A percentile compares a stretch with the other conserved stretches of the same genome.
phyloP scores from a whole-genome alignment of 768 basidiomycete species.

The Dictyophora rubrovolvata region DNA sequence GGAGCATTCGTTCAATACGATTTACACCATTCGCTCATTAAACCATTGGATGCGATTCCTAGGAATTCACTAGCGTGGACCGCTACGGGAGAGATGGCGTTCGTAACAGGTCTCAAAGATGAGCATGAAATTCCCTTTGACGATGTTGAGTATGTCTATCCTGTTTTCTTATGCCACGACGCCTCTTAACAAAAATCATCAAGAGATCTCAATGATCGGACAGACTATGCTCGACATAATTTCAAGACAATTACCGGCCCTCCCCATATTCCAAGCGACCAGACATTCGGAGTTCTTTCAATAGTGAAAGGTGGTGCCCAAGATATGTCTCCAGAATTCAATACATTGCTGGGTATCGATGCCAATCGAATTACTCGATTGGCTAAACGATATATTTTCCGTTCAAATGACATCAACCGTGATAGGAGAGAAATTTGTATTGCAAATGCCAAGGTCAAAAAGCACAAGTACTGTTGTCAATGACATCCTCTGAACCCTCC shows the following conservation, averaged over 20 bases:
- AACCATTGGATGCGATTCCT: constrained; percentile 58
- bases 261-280: constrained; percentile 37
- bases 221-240: constrained; percentile 7
- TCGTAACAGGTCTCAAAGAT: constrained; percentile 45
- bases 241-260: constrained; percentile 53
- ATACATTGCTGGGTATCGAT: background rate
- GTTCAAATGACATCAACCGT: background rate
- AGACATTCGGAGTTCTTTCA: constrained; percentile 44
- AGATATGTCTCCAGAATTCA: background rate
- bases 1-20: constrained; percentile 77
- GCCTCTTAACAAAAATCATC: background rate
- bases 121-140: constrained; percentile 70
- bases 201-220: background rate
- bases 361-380: constrained; percentile 39
- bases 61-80: constrained; percentile 60
- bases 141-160: constrained; percentile 49
- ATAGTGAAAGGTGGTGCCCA: background rate
- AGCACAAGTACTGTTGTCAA: background rate
- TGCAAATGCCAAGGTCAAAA: constrained; percentile 41
- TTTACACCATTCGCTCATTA: constrained; percentile 44
- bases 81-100: constrained; percentile 49
- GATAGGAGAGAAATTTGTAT: constrained; percentile 41
- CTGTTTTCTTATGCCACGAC: constrained; percentile 25
- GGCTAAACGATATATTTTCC: constrained; percentile 52
- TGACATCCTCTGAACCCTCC: background rate